These are phyloP conservation scores for Tulasnella calospora DNA, from an alignment of 768 basidiomycete genomes.

Conservation along the genomic window DNA sequence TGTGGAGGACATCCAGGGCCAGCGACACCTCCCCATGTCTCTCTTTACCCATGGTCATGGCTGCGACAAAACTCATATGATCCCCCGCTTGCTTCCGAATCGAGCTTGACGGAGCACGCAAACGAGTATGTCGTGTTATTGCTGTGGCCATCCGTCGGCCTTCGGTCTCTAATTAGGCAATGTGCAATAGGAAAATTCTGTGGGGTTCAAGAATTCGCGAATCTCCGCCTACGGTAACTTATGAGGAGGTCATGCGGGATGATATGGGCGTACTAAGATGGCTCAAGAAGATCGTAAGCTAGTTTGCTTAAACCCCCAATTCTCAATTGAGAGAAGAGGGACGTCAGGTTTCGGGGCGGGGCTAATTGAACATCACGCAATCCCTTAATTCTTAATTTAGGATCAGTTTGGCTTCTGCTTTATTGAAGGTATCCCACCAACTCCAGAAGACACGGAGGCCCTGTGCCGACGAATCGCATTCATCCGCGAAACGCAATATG, in stretches of 20 bases:
- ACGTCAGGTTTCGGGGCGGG: not conserved
- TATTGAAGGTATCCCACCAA: constrained; percentile 71
- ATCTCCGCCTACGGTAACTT: constrained; percentile 67
- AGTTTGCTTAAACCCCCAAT: not conserved
- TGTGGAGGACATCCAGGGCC: constrained; percentile 44
- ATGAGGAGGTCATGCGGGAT: constrained; percentile 67
- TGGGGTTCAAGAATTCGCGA: constrained; percentile 78
- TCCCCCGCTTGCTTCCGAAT: constrained; percentile 43
- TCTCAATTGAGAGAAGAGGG: not conserved
- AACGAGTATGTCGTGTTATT: not conserved
- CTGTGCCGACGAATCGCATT: constrained; percentile 72
- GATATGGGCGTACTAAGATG: constrained; percentile 71
- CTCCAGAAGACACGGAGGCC: constrained; percentile 77
- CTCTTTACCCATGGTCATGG: constrained; percentile 85
- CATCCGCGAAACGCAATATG: constrained; percentile 88
- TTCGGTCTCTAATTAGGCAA: not conserved
- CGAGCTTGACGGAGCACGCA: not conserved
- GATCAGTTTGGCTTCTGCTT: constrained; percentile 87
- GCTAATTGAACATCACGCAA: not conserved
- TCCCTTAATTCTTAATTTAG: constrained; percentile 39
- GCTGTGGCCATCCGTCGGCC: not conserved
- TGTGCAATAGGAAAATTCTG: constrained; percentile 53
- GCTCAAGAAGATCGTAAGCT: constrained; percentile 70
- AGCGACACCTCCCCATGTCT: constrained; percentile 59
- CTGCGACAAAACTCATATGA: constrained; percentile 75